phyloP scores from a whole-genome alignment of 1,284 basidiomycete species.

The Malassezia restricta region DNA sequence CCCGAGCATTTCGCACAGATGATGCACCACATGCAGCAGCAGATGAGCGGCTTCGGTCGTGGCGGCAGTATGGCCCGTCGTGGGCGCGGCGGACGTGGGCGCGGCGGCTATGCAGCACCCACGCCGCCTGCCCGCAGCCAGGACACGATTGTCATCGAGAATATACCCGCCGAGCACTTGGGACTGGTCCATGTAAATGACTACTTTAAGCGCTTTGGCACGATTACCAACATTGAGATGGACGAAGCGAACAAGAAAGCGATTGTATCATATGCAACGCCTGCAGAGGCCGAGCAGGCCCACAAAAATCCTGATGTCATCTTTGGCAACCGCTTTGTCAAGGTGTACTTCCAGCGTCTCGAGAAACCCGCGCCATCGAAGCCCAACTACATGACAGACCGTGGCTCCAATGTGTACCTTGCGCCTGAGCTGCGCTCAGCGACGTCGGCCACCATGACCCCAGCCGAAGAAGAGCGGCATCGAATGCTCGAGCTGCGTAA shows the following conservation, averaged over 20 bases:
- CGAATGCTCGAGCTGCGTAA: conserved; percentile 49
- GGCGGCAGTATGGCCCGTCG: conserved; percentile 34
- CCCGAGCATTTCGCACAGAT: conserved; percentile 10
- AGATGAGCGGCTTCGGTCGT: conserved; percentile 3
- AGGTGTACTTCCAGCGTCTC: conserved; percentile 50
- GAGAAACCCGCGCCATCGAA: conserved; percentile 23
- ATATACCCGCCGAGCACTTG: conserved; percentile 74
- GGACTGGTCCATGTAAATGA: conserved; percentile 65
- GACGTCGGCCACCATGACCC: neutral
- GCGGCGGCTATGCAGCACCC: conserved; percentile 48
- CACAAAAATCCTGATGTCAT: conserved; percentile 87
- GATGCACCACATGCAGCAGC: conserved; percentile 13
- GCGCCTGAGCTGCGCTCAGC: conserved; percentile 20
- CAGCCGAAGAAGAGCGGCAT: conserved; percentile 21
- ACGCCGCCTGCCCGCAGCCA: conserved; percentile 44
- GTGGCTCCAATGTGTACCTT: conserved; percentile 34
- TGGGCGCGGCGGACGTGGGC: conserved; percentile 25
- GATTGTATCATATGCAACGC: conserved; percentile 72
- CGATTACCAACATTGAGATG: conserved; percentile 81
- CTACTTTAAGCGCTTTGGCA: conserved; percentile 86
- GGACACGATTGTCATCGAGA: conserved; percentile 83
- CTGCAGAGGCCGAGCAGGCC: conserved; percentile 71
- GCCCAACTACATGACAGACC: conserved; percentile 31
- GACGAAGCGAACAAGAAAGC: conserved; percentile 64
- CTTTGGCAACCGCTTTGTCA: conserved; percentile 85